Evolutionary conservation across 2,329 filamentous ascomycete genomes (phyloP).

Genomic region (Ascochyta lentis): DNA sequence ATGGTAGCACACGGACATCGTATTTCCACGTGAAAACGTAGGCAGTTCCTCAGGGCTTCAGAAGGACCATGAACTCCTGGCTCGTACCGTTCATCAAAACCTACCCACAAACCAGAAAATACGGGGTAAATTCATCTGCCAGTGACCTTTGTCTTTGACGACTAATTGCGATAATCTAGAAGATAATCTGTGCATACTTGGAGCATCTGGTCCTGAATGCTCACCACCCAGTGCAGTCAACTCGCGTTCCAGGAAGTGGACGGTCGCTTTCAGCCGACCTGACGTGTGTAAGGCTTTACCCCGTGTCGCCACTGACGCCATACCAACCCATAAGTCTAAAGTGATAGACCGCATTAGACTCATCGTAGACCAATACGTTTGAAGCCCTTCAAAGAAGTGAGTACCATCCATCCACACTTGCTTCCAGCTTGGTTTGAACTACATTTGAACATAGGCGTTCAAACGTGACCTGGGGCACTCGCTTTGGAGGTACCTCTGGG

Average conservation of each 20-base stretch:
- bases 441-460: neutral
- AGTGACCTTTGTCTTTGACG: no score
- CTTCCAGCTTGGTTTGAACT: neutral
- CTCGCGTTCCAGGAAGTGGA: neutral
- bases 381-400: neutral
- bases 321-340: slow-evolving; percentile 1
- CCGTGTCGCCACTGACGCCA: neutral
- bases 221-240: no score
- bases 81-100: no score
- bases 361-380: neutral
- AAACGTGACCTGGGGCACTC: neutral
- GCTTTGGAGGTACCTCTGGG: neutral
- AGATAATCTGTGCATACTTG: no score
- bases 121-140: no score
- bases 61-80: no score
- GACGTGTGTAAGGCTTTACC: neutral
- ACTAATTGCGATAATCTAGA: no score
- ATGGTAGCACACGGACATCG: no score
- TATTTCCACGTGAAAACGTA: no score
- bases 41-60: no score
- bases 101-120: no score
- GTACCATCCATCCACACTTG: neutral
- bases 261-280: neutral
- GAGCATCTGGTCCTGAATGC: no score
- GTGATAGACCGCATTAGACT: neutral